Percentiles rank a stretch among this genome's conserved stretches.
Conservation (phyloP, 78 protist genomes). For the Bigelowiella natans region DNA sequence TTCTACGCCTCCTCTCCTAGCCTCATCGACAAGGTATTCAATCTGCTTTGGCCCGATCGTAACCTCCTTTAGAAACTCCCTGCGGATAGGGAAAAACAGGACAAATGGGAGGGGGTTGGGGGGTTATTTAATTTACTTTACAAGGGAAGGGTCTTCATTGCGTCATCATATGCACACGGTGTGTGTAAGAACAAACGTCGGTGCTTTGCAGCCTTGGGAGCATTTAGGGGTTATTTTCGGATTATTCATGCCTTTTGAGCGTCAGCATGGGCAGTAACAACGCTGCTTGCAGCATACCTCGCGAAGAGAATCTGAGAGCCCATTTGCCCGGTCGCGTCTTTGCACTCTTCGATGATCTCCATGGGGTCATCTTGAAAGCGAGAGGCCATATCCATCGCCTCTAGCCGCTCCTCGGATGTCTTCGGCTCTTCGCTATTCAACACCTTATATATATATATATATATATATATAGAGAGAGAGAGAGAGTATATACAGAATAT, state of each 20-base stretch:
- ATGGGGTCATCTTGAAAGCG: not conserved
- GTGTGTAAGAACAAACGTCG: no score
- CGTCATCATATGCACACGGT: no score
- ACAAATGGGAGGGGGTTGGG: no score
- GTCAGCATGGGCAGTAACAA: no score
- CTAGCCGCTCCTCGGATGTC: slow-evolving; percentile 19
- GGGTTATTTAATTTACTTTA: no score
- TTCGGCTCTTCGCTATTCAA: not conserved
- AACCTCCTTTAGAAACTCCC: slow-evolving; percentile 22
- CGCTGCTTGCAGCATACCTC: no score
- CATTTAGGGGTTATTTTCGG: no score
- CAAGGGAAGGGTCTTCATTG: no score
- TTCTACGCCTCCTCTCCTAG: not conserved
- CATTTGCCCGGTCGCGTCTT: not conserved
- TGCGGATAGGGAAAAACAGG: not conserved
- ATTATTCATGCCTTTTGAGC: no score
- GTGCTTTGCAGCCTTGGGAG: no score
- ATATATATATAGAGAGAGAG: not conserved
- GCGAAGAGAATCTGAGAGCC: slow-evolving; percentile 11
- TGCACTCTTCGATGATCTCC: not conserved
- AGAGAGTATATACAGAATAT: not conserved
- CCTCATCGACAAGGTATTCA: not conserved
- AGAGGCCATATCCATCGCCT: not conserved
- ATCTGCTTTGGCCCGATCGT: not conserved
- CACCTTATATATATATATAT: not conserved